Conservation (phyloP, 129 eudicot species). For the Chrysanthemum makinoi region DNA sequence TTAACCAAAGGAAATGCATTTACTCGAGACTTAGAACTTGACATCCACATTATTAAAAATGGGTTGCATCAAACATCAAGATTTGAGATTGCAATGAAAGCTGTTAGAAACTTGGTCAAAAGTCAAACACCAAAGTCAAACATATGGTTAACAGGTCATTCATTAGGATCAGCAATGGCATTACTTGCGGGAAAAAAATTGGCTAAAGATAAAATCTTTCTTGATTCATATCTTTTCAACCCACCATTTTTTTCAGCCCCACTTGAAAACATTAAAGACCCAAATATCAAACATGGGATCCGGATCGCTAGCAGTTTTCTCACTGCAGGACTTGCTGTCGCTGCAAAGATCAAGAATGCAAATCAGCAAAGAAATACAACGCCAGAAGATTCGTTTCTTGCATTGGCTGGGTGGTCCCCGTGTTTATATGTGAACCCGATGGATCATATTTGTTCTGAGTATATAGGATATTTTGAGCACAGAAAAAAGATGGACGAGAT, state of each 20-base stretch:
- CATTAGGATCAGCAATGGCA: constrained; percentile 91
- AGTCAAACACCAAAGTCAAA: constrained; percentile 45
- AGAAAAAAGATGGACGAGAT: constrained; percentile 84
- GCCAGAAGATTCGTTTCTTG: constrained; percentile 46
- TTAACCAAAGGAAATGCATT: constrained; percentile 66
- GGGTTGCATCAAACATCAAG: constrained; percentile 81
- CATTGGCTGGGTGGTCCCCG: constrained; percentile 69
- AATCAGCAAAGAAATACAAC: constrained; percentile 37
- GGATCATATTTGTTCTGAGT: constrained; percentile 86
- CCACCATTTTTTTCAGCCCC: constrained; percentile 91
- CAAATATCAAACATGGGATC: constrained; percentile 73
- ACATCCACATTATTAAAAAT: constrained; percentile 64
- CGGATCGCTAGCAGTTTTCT: constrained; percentile 83
- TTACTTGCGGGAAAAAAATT: constrained; percentile 78
- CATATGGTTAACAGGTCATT: constrained; percentile 91
- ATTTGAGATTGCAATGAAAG: constrained; percentile 60
- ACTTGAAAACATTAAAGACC: constrained; percentile 68
- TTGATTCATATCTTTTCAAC: constrained; percentile 79
- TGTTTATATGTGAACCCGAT: constrained; percentile 68
- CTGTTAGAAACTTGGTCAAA: constrained; percentile 46
- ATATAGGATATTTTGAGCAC: constrained; percentile 86
- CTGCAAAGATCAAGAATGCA: constrained; percentile 40
- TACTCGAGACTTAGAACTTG: constrained; percentile 65
- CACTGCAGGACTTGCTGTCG: constrained; percentile 91
- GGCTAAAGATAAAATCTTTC: constrained; percentile 63